phyloP scores from a whole-genome alignment of 306 rosid species.

The Castanea mollissima region DNA sequence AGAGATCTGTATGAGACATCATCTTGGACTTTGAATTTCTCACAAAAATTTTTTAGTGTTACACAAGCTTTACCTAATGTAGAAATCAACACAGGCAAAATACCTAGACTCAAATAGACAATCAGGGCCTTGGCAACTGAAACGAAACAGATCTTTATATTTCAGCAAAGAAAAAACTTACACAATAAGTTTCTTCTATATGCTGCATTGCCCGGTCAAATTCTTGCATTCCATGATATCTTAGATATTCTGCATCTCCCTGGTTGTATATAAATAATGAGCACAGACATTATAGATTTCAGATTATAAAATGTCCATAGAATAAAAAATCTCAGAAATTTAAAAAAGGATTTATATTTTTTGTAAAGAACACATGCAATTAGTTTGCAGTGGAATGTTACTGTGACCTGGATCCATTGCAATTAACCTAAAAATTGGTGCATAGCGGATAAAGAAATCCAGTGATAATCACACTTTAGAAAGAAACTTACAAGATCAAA shows the following conservation, averaged over 20 bases:
- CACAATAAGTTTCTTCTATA: conserved; percentile 80
- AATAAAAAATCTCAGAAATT: background rate
- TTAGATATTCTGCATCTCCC: conserved; percentile 82
- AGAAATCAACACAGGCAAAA: background rate
- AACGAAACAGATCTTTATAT: background rate
- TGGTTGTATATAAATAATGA: conserved; percentile 34
- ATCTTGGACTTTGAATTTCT: background rate
- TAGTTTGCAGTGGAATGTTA: conserved; percentile 1
- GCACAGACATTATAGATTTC: conserved; percentile 17
- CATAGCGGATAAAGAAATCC: background rate
- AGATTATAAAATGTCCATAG: background rate
- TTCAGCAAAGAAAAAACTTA: conserved; percentile 44
- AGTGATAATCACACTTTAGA: background rate
- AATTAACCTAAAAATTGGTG: background rate
- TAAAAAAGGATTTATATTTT: background rate
- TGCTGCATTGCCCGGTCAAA: conserved; percentile 98
- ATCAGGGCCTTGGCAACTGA: conserved; percentile 1
- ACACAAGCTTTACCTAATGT: background rate
- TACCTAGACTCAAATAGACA: background rate
- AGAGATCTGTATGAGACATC: background rate
- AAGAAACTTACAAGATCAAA: conserved; percentile 80
- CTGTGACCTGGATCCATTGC: background rate
- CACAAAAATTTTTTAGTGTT: background rate
- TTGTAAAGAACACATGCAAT: background rate
- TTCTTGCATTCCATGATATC: conserved; percentile 91